Base-by-base conservation (phyloP, 2,329 filamentous ascomycete species). In the Paraconiothyrium sp. region DNA sequence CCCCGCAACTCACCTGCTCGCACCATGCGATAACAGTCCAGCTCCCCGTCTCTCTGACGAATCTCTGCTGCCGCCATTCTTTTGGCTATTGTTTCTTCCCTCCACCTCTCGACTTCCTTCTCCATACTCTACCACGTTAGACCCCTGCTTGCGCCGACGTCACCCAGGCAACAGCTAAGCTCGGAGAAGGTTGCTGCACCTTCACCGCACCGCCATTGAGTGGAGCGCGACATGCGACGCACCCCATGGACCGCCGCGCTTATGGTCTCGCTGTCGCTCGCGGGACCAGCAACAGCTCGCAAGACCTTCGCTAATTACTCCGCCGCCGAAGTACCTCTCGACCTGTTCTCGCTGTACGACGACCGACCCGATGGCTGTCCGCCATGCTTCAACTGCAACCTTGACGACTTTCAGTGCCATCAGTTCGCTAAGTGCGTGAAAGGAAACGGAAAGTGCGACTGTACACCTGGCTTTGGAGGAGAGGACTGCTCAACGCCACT, bases 331-430 rank as follows among this genome's bases (percentile, higher is more conserved):
- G 59, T 71, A 37, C 73, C 76, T 39, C 65, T 72, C 9, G 63
- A 71, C 46, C 88, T 91, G 75, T 84, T 93, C 74, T 86, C 90
- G 41, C 81, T 94, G 50, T 87, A 92, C 80, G 90, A 88, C 67
- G 89, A 91, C 72, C 87, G 92, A 54, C 91, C 93, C 7, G 86
- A 87, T 65, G 88, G 90, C 72, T 95, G 92, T 76, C 92, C 92
- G 57, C 92, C 92, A 73, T 95, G 95, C 84, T 99, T 99, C 86
- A 98, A 99, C 86, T 99, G 95, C 82, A 91, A 97, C 61, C 87
- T 99, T 16, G 94, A 95, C 32, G 92, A 92, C 65, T 96, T 97
- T 78, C 89, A 89, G 65, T 99, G 95, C 79, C 89, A 92, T 65
- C 95, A 99, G 81, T 99, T 91, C 77, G 91, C 93, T 39, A 85